Evolutionary conservation across 768 basidiomycete species (phyloP), one percentile per base, ranked within the genome.

Genomic region (Obba rivulosa): DNA sequence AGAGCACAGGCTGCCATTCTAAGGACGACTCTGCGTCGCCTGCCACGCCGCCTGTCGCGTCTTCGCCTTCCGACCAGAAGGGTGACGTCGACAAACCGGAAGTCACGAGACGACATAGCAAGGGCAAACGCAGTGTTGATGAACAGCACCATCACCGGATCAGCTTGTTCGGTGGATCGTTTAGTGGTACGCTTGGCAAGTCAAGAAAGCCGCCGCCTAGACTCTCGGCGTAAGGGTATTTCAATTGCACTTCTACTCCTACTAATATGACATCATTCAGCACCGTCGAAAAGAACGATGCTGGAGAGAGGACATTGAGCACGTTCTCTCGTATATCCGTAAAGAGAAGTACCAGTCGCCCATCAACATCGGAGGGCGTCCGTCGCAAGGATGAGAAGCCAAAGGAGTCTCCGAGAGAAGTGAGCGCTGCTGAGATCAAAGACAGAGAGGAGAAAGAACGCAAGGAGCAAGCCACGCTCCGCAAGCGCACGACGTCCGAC

Each of bases 151-250:
- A 11, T 58, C 69, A 87, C 36, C 71, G 88, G n/a, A 64, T 88
- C 51, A 92, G 91, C 58, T 81, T 95, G 58, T 95, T 96, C 59
- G 88, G 87, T 13, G 76, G 73, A 17, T 65, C 80, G 3, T 81
- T 90, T 52, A 66, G 70, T 10, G 76, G 79, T 1, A 69, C 81
- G 4, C 59, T 88, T 46, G 79, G 81, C 23, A 94, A 84, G 63
- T 68, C 71, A 35, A 70, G 92, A 55, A 94, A 96, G 62, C 92
- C 92, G 0, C 76, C 91, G 0, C 91, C 90, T 16, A 78, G 78
- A 64, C 82, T 81, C 55, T 78, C 81, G 20, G 58, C 70, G 85
- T 85, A 60, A 58, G 83, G 73, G n/a, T n/a, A n/a, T n/a, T n/a
- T n/a, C n/a, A n/a, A n/a, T n/a, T n/a, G n/a, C n/a, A n/a, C n/a